Evolutionary conservation across 768 basidiomycete species (phyloP), one percentile per base, ranked within the genome.

Genomic region (Clitopilus hobsonii): DNA sequence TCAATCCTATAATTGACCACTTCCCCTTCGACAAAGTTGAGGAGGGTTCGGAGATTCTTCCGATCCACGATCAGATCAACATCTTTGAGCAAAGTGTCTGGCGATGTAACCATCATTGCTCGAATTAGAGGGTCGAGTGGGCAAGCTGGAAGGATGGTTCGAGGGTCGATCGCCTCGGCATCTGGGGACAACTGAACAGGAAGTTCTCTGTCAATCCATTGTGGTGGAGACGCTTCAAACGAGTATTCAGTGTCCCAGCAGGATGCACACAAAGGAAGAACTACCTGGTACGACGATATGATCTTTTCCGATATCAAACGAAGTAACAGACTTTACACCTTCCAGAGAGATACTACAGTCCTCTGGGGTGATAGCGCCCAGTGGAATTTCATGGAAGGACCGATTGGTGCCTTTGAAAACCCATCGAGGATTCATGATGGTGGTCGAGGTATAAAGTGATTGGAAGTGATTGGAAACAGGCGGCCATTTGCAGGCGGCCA

Each of bases 11-110:
- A 54, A 25, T 49, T 52, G 0, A 14, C 36, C 11, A n/a, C 41
- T 11, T 38, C 32, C 4, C 41, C 14, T 16, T 41, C 20, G 24
- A 61, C 56, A 48, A 61, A 60, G 20, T 60, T 55, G 18, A 58
- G 45, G 8, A 63, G 57, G 1, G 61, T 56, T 8, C 60, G 60
- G 25, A 63, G 55, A 29, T 59, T 61, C 25, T 60, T 61, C 25
- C 62, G 49, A 23, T 62, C 61, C 18, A 59, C 58, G 14, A 62
- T 58, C 18, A 61, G 29, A 47, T 63, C 63, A 26, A 58, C 55
- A 10, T 61, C 51, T 7, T 49, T 45, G 20, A 59, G 47, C 18
- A 51, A 26, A 24, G 60, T 14, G 29, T 52, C 52, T 47, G 63
- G 60, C n/a, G 58, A 57, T 3, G 57, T 57, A 11, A 54, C 2